Percentiles rank a stretch among this genome's conserved stretches.
Conservation (phyloP, 306 rosid genomes). For the Prunus persica region DNA sequence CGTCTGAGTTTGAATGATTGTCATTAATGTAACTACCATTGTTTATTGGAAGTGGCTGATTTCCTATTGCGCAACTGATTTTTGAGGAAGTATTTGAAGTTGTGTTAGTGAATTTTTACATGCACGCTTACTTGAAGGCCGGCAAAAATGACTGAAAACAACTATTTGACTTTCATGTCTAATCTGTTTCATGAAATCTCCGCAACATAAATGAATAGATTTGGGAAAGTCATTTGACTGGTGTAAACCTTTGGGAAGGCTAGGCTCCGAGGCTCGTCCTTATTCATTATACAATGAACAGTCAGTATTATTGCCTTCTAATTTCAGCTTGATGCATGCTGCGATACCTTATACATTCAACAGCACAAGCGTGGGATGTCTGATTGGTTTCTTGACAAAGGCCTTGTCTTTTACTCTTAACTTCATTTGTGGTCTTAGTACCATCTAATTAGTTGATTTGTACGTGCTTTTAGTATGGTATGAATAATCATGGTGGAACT, state of each 20-base stretch:
- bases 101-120: slow-evolving; percentile 9
- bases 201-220: background rate
- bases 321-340: background rate
- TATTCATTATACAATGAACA: no score
- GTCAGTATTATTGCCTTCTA: no score
- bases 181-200: background rate
- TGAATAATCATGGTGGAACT: background rate
- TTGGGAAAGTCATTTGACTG: background rate
- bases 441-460: background rate
- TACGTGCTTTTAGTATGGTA: background rate
- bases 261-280: no score
- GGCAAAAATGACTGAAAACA: background rate
- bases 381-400: background rate
- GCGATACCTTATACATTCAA: background rate
- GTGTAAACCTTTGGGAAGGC: no score
- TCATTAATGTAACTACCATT: background rate
- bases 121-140: background rate
- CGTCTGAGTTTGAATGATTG: background rate
- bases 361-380: background rate
- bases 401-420: background rate
- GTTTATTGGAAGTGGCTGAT: slow-evolving; percentile 7
- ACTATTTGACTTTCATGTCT: background rate
- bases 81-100: slow-evolving; percentile 1
- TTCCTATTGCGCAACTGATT: slow-evolving; percentile 18
- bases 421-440: background rate